Base-by-base conservation (phyloP, 2,329 filamentous ascomycete species). In the Pseudogymnoascus destructans region DNA sequence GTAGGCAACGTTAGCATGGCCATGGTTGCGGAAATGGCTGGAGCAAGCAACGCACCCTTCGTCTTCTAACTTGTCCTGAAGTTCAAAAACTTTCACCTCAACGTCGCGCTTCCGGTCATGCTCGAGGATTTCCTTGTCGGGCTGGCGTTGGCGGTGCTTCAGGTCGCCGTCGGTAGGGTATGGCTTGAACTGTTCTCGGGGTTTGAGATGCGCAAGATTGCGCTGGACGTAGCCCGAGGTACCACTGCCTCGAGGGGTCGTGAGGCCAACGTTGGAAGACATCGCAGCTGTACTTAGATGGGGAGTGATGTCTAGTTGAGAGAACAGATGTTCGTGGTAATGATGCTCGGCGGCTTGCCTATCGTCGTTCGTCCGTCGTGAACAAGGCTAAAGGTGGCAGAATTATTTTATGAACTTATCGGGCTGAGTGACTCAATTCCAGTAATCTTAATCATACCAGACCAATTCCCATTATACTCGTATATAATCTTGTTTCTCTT, bases 201-300 rank as follows among this genome's bases (percentile, higher is more conserved):
- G 90, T 69, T 80, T 84, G 66, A 96, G 83, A 69, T 92, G 85
- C 15, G 93, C 93, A 33, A 90, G 82, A 75, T 97, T 98, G 72
- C 90, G 89, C 74, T 97, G 92, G 59, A 98, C 92, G 71, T 97
- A 97, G 70, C 93, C 93, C 0, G 92, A 97, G 59, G 93, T 98
- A 54, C 93, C 93, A 70, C 88, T 95, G 65, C 93, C 93, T 68
- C 93, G 86, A 2, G 93, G 93, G 3, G 93, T 98, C 59, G 86
- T 84, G 67, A 98, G 89, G 59, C 93, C 95, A 68, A 98, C 93
- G 75, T 98, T 98, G 64, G 93, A 90, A 61, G 91, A 93, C 93
- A 97, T 97, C 66, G 32, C 68, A 36, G 13, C 33, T 42, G n/a
- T 59, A 33, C 49, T 8, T 33, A 4, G 55, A 57, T 35, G 19